phyloP scores from a whole-genome alignment of 176 grass and related monocot genomes.

The Aegilops umbellulata region DNA sequence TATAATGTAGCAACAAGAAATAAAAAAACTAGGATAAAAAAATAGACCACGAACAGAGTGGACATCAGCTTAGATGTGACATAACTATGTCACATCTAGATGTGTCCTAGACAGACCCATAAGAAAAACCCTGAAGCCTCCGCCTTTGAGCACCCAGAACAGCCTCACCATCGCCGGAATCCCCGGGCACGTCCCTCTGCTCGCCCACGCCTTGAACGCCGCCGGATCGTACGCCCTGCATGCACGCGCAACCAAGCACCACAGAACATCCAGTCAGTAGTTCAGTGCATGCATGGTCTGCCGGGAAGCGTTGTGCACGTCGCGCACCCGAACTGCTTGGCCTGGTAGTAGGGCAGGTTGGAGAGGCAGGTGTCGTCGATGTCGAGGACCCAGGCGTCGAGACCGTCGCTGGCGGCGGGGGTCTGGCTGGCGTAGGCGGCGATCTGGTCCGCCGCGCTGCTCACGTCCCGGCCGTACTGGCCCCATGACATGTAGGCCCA shows the following conservation, averaged over 20 bases:
- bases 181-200: constrained; percentile 48
- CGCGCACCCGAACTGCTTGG: constrained; percentile 64
- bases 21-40: too few relatives aligned
- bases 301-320: not conserved
- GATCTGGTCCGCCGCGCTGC: constrained; percentile 40
- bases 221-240: constrained; percentile 56
- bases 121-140: constrained; percentile 66
- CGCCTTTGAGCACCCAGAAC: constrained; percentile 44
- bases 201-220: constrained; percentile 77
- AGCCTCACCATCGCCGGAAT: constrained; percentile 48
- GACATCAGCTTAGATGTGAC: too few relatives aligned
- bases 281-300: too few relatives aligned
- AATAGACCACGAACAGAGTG: too few relatives aligned
- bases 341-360: constrained; percentile 67
- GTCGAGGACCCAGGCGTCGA: constrained; percentile 80
- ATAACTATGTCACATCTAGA: too few relatives aligned
- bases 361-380: constrained; percentile 91
- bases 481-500: constrained; percentile 63
- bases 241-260: not conserved
- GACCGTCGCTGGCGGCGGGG: constrained; percentile 26
- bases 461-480: constrained; percentile 63
- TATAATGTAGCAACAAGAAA: too few relatives aligned
- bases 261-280: too few relatives aligned
- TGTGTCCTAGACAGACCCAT: too few relatives aligned
- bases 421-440: constrained; percentile 32